Evolutionary conservation across 2,329 filamentous ascomycete species (phyloP), one percentile per base, ranked within the genome.

Genomic region (Huntiella savannae): DNA sequence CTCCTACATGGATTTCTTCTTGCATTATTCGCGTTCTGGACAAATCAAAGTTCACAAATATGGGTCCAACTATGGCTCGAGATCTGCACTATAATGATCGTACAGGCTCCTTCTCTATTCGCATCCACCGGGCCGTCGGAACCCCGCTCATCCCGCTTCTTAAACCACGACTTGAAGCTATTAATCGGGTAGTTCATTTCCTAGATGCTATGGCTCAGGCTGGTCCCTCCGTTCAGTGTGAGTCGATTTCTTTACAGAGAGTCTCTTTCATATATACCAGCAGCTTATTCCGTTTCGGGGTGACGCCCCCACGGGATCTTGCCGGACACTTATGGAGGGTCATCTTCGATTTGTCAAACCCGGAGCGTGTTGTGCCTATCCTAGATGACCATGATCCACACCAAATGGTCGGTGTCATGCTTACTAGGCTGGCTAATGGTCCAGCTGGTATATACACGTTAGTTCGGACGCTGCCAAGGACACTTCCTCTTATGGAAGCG

Each of bases 151-250:
- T 84, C 3, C 65, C 69, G 3, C 62, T 66, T n/a, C 65, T 86
- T 15, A 64, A 67, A 51, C 64, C 69, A 43, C 69, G 77, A 22
- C 64, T 86, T 40, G 70, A 74, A 53, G 72, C 76, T 10, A 72
- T 91, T 48, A 75, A 82, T 54, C 73, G 79, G 15, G 67, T 91
- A 22, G 76, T 84, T 35, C 70, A 71, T 38, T 83, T 82, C 54
- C 66, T 85, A 19, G 70, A 76, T 39, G 75, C 78, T 1, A 71
- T 87, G 51, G 65, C 74, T 46, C 63, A 66, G 51, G 66, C 72
- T 52, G 63, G 65, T 40, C 66, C 66, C 12, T 66, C 69, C 44
- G 69, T 82, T 33, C 63, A 64, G 38, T 71, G 71, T 56, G 69
- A 77, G 53, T 63, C 69, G 36, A 67, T 79, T 47, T 75, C 71